phyloP scores from a whole-genome alignment of 2,329 filamentous ascomycete genomes.

The Exophiala oligosperma region DNA sequence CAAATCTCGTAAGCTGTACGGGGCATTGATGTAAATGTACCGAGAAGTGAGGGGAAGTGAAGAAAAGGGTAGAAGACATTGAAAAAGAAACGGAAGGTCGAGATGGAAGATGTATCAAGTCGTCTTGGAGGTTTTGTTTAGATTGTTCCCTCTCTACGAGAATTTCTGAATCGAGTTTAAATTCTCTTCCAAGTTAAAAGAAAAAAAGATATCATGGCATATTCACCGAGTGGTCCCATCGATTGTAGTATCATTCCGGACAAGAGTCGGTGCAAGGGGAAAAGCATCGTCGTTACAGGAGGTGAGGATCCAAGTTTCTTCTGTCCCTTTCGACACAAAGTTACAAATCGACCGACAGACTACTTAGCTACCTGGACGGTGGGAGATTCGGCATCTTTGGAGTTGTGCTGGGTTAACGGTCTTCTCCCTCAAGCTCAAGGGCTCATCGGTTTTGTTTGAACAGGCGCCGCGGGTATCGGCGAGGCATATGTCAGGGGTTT shows the following conservation, averaged over 20 bases:
- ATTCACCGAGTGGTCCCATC: not conserved
- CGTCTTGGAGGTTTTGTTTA: not conserved
- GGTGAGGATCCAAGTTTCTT: not conserved
- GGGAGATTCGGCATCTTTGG: not conserved
- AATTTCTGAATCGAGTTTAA: too few relatives aligned
- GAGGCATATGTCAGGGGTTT: slow-evolving; percentile 4
- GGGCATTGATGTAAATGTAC: too few relatives aligned
- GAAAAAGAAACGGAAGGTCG: too few relatives aligned
- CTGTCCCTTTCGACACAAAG: too few relatives aligned
- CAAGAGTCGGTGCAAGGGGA: not conserved
- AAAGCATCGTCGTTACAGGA: slow-evolving; percentile 10
- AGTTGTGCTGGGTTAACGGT: not conserved
- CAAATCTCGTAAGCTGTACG: too few relatives aligned
- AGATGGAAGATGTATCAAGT: not conserved
- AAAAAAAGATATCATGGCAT: not conserved
- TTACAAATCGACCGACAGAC: too few relatives aligned
- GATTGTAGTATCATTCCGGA: slow-evolving; percentile 1
- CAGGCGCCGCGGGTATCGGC: slow-evolving; percentile 13
- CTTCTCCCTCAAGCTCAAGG: too few relatives aligned
- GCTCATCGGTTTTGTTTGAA: not conserved
- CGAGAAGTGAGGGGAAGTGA: not conserved
- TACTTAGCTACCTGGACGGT: not conserved
- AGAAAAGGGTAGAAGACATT: not conserved
- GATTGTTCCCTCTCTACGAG: too few relatives aligned
- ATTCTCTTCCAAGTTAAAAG: too few relatives aligned